Base-by-base conservation (phyloP, 192 early-diverging fungal genomes). In the Backusella mclennaniae region DNA sequence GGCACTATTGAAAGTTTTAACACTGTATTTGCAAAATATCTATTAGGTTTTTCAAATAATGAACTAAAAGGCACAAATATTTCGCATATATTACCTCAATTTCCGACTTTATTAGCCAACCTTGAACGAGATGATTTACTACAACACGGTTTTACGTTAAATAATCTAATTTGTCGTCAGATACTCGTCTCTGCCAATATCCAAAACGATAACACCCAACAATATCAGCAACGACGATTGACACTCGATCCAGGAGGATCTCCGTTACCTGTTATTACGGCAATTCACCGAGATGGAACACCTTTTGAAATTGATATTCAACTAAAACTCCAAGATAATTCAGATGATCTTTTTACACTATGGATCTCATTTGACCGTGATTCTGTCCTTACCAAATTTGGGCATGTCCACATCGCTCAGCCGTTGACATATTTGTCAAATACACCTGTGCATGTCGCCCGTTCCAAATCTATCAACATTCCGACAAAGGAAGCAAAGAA, bases 321-420 rank as follows among this genome's bases (percentile, higher is more conserved):
- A 41, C 83, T 91, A 35, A 77, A 90, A n/a, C 77, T 86, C 42
- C 77, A 90, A n/a, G 84, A 90, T 23, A 70, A 74, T 4, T 66
- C 80, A 31, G 86, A 84, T 23, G 80, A 76, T 17, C 73, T 86
- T 52, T 87, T 83, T 76, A 87, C 87, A 7, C 69, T 91, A 6
- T 91, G 90, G 88, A 87, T 91, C 33, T 85, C 86, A 5, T 91
- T 85, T 76, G 88, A 90, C 59, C 83, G 88, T 35, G 86, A 77
- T 11, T 77, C 76, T 17, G 69, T 70, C 1, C 66, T 77, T 71
- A 36, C 70, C 9, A 56, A 68, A 35, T 77, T 44, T 67, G 76
- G 76, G 15, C 76, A 73, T 63, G 46, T 19, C 17, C 23, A 21
- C 21, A 59, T 14, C 52, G 6, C 44, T 19, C 72, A 59, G 17